Evolutionary conservation across 1,284 basidiomycete species (phyloP), one percentile per base, ranked within the genome.

Genomic region (Trichosporon asahii): DNA sequence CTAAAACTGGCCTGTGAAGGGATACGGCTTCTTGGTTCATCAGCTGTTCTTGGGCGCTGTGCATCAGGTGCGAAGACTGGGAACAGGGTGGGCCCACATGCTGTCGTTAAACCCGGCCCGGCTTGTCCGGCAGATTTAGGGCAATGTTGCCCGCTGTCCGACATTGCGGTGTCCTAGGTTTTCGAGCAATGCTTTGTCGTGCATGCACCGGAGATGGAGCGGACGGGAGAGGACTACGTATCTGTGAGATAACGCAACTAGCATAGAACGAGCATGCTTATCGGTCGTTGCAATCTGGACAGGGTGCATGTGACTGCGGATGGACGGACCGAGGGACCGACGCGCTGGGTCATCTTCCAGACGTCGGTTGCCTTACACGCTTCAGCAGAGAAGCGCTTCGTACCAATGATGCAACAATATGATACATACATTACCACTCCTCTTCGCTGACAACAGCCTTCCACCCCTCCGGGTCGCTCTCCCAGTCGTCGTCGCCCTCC

Each of bases 391-490:
- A 33, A 6, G 31, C 31, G 31, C 31, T 33, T 33, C 31, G n/a
- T n/a, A n/a, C 49, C n/a, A 53, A 21, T 31, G 23, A 65, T 49
- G 18, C 12, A 25, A 15, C 40, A 31, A 15, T 49, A 49, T 11
- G 57, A 29, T 31, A 49, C 31, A 67, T 23, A 66, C 49, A 66
- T 29, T 18, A 73, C 71, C 73, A 76, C 66, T 70, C 72, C 67
- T 77, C 76, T 23, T 76, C 75, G 23, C 66, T 69, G 12, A 65
- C 65, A 21, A 61, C 67, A 12, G 68, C 74, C 65, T 77, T 77
- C 76, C 76, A 77, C 0, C 76, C 76, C 66, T 76, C 76, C 3
- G 74, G 68, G 27, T 77, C 76, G 49, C 75, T 76, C 66, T 77
- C 76, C 76, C 76, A 77, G 69, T 77, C 76, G 65, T 76, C 76